Evolutionary conservation across 2,329 filamentous ascomycete species (phyloP), one percentile per base, ranked within the genome.

Genomic region (Cladosporium sp.): DNA sequence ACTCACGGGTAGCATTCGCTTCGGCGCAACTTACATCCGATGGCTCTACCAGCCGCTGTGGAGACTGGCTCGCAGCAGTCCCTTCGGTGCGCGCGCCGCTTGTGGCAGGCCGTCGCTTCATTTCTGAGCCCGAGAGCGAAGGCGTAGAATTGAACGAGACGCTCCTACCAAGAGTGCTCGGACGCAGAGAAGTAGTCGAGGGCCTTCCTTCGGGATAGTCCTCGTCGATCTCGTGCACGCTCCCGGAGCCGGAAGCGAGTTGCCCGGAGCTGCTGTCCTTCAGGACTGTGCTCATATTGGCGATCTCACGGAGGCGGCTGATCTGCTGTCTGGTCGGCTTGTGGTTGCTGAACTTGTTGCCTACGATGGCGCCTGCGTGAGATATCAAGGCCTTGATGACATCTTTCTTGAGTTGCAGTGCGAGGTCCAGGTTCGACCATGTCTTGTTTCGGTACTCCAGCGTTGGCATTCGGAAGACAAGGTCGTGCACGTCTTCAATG

Each of bases 361-460:
- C 89, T 46, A 98, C 89, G 60, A 98, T 96, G 53, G 93, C 90
- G 34, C 93, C 93, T 0, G 92, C 91, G 66, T 98, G 93, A 1
- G 89, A 93, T 63, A 98, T 95, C 43, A 98, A 78, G 0, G 93
- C 92, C 65, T 90, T 88, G 66, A 95, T 89, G 54, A 97, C 87
- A 43, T 95, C 91, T 67, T 91, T 95, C 74, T 98, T 97, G 50
- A 98, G 78, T 11, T 90, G 87, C 44, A 97, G 77, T 0, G 92
- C 91, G 9, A 98, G 81, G 65, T 98, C 93, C 6, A 98, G 80
- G 68, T 97, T 98, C 6, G 90, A 96, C 93, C 93, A 98, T 8
- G 91, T 97, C 76, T 98, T 98, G 77, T 98, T 98, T 58, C 89
- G 84, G 74, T 95, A 97, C 68, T 98, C 93, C 43, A 98, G 84